Base-by-base conservation (phyloP, 805 yeast species). In the Sugiyamaella americana region DNA sequence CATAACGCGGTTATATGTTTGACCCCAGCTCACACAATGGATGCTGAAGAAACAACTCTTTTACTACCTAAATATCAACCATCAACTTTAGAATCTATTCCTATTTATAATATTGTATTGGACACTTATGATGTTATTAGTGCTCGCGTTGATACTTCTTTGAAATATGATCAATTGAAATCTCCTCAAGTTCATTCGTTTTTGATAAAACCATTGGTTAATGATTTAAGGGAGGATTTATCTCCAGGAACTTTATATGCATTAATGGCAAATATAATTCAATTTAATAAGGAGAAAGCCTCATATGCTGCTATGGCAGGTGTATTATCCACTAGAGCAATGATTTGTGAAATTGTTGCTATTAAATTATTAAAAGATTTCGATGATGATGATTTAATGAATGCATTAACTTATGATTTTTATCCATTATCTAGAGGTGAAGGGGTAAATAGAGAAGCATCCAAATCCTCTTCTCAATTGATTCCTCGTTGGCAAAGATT, bases 291-390 rank as follows among this genome's bases (percentile, higher is more conserved):
- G 42, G 71, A 67, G 32, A 50, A 59, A 34, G 49, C 57, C 5
- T 44, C 54, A 5, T 58, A 60, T 32, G 67, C 69, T 3, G 61
- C 63, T 13, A 51, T 51, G 48, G 55, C 63, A 11, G 64, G 68
- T 32, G 55, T 66, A 5, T 54, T 64, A 61, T 44, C 55, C 4
- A 74, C 81, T 2, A 69, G 78, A 44, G 71, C 80, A 29, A 69
- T 63, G 47, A 64, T 75, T 3, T 77, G 82, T 54, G 82, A 77
- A 58, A 54, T 74, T n/a, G 61, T 76, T 30, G 78, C 80, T 2
- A 65, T 74, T 18, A 63, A 77, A 50, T 66, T 77, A 58, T 62
- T 76, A 24, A 61, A 73, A 39, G 79, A 74, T 47, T 73, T 69
- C 51, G 56, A 53, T 29, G 64, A 70, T 2, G 62, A 59, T 26